Evolutionary conservation across 2,329 filamentous ascomycete species (phyloP).

Genomic region (Stagonosporopsis vannaccii): DNA sequence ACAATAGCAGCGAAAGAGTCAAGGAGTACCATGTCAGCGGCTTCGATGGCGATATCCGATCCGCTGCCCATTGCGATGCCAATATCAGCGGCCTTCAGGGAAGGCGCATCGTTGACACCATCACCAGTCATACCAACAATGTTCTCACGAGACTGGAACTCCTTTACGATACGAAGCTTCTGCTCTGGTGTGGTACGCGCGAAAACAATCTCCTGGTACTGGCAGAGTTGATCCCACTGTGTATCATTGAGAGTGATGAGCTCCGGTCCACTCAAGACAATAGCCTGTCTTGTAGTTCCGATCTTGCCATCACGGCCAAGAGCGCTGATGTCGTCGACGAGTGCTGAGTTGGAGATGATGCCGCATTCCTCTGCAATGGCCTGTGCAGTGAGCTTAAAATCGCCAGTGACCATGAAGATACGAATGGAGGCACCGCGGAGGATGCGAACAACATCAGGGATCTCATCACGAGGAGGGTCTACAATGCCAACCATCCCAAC

Average conservation of each 20-base stretch:
- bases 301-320: slow-evolving; percentile 52
- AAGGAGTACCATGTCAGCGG: slow-evolving; percentile 67
- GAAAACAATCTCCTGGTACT: slow-evolving; percentile 77
- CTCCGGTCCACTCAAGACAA: slow-evolving; percentile 53
- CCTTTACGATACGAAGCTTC: slow-evolving; percentile 79
- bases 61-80: slow-evolving; percentile 67
- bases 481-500: slow-evolving; percentile 66
- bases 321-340: slow-evolving; percentile 62
- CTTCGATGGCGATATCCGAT: slow-evolving; percentile 68
- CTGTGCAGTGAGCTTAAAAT: slow-evolving; percentile 76
- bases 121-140: slow-evolving; percentile 63
- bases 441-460: slow-evolving; percentile 65
- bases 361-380: slow-evolving; percentile 77
- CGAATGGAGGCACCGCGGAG: slow-evolving; percentile 74
- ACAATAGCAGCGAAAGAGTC: slow-evolving; percentile 77
- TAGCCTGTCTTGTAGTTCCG: slow-evolving; percentile 32
- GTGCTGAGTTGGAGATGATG: slow-evolving; percentile 65
- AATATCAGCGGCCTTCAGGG: slow-evolving; percentile 65
- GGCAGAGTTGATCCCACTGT: slow-evolving; percentile 72
- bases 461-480: slow-evolving; percentile 67
- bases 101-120: slow-evolving; percentile 60
- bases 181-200: slow-evolving; percentile 77
- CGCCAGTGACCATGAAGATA: slow-evolving; percentile 84
- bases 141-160: slow-evolving; percentile 69
- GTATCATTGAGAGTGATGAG: slow-evolving; percentile 69